These are phyloP conservation scores for Bretziella fagacearum DNA, from an alignment of 2,329 filamentous ascomycete species.

Conservation along the genomic window DNA sequence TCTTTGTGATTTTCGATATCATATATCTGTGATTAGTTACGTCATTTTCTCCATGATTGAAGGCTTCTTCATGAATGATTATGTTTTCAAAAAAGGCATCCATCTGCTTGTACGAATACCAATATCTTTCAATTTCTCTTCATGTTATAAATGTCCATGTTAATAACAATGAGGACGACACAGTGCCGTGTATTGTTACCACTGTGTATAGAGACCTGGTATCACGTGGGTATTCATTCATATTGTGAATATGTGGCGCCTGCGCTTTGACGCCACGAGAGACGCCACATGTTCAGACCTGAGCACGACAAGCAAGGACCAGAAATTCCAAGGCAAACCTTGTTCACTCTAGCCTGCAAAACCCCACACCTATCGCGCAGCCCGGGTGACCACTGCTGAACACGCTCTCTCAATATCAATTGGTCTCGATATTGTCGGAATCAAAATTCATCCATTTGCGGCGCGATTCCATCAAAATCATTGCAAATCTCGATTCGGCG, in stretches of 20 bases:
- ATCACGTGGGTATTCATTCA: neutral
- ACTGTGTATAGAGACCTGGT: too few relatives aligned
- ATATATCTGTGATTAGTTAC: neutral
- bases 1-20: neutral
- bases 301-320: neutral
- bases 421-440: too few relatives aligned
- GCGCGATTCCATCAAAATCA: too few relatives aligned
- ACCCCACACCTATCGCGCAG: slow-evolving; percentile 1
- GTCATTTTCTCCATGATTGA: too few relatives aligned
- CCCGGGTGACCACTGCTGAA: neutral
- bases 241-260: neutral
- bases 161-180: too few relatives aligned
- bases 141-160: too few relatives aligned
- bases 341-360: neutral
- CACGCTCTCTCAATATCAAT: neutral
- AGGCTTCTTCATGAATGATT: neutral
- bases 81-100: too few relatives aligned
- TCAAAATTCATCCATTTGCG: too few relatives aligned
- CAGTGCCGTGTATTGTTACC: too few relatives aligned
- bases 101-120: too few relatives aligned
- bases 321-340: neutral
- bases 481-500: too few relatives aligned
- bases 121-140: too few relatives aligned
- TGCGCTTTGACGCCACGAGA: neutral
- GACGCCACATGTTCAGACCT: neutral